Evolutionary conservation across 2,329 filamentous ascomycete genomes (phyloP).

Genomic region (Aspergillus sp.): DNA sequence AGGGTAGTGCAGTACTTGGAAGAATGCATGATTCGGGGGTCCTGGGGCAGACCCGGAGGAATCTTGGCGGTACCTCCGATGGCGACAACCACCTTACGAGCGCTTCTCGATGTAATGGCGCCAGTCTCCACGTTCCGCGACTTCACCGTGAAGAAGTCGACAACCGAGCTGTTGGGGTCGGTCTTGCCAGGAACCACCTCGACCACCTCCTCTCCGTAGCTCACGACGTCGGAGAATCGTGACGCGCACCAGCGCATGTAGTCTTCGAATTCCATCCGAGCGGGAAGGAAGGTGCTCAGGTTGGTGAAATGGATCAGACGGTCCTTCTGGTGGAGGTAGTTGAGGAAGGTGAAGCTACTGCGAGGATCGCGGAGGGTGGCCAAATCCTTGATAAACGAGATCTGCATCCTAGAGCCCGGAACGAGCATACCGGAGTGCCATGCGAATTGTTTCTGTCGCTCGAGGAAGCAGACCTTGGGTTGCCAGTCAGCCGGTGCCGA

Average conservation of each 20-base stretch:
- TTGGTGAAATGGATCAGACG: conserved; percentile 91
- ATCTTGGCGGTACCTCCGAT: conserved; percentile 69
- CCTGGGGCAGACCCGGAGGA: conserved; percentile 66
- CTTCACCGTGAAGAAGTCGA: conserved; percentile 67
- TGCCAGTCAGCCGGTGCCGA: conserved; percentile 39
- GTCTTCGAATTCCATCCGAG: conserved; percentile 87
- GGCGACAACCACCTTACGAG: conserved; percentile 61
- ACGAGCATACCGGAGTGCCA: conserved; percentile 98
- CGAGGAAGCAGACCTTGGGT: conserved; percentile 81
- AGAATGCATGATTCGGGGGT: conserved; percentile 78
- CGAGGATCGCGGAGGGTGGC: conserved; percentile 84
- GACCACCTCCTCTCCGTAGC: conserved; percentile 75
- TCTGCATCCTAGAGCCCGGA: conserved; percentile 93
- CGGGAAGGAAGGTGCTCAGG: conserved; percentile 81
- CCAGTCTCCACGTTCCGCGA: conserved; percentile 60
- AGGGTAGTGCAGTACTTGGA: conserved; percentile 69
- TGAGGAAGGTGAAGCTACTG: conserved; percentile 91
- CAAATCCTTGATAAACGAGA: conserved; percentile 95
- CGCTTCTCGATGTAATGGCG: conserved; percentile 37
- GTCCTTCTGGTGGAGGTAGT: conserved; percentile 80
- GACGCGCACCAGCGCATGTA: conserved; percentile 91
- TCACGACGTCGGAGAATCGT: conserved; percentile 71
- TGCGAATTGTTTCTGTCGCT: conserved; percentile 78
- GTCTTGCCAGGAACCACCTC: conserved; percentile 63
- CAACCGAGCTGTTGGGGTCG: conserved; percentile 46